Evolutionary conservation across 345 rosid genomes (phyloP), one percentile per base, ranked within the genome.

Genomic region (Boechera stricta): DNA sequence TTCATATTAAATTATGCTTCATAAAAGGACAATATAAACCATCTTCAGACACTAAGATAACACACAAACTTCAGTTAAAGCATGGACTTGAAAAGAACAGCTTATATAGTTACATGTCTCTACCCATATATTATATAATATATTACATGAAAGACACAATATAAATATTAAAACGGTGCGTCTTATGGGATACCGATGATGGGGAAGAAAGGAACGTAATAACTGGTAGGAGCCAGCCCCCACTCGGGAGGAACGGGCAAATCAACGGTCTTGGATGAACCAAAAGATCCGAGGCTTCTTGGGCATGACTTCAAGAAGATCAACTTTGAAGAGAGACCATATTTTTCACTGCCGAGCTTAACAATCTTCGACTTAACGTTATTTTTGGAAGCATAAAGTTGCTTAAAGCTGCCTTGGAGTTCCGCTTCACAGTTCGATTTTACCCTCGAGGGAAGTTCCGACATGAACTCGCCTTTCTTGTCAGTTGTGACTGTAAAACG

Each of bases 201-300:
- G 62, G 98, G 98, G 69, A 91, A 5, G 84, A 90, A 87, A 39
- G 97, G 96, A 63, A 83, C 0, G 31, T 94, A 94, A 45, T 85
- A 90, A 83, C 98, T 94, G 3, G 96, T 79, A 10, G 97, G 98
- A 32, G 98, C 93, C 12, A 94, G 77, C 3, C 98, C 98, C 98
- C 98, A 94, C 60, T 87, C 94, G 3, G 28, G 71, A 3, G 98
- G 98, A 12, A 93, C 71, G 10, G 98, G 98, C 64, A 94, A 64
- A 77, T 94, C 87, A 36, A 90, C 3, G 11, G 96, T 91, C 88
- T 86, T 89, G 13, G 97, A 87, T 12, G 91, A 84, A 21, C 81
- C 85, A 24, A 82, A 41, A 10, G 80, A 70, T 10, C 79, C 63
- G 16, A 71, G 62, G 39, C 51, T 76, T 64, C 76, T 64, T 55